Evolutionary conservation across 2,329 filamentous ascomycete species (phyloP).

Genomic region (Parastagonospora nodorum): DNA sequence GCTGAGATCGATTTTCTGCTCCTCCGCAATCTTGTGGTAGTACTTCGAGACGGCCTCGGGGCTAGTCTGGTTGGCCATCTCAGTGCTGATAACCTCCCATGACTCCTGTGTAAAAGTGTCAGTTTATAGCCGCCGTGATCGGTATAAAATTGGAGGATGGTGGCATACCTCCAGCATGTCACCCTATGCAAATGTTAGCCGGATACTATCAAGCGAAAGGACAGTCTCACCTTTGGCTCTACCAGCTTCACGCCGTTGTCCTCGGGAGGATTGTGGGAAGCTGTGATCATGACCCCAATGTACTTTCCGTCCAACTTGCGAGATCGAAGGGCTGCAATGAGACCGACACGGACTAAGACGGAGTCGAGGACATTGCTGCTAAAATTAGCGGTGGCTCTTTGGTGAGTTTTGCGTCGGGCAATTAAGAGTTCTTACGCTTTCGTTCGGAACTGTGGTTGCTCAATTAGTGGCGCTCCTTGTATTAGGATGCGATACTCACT

Average conservation of each 20-base stretch:
- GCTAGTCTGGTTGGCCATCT: constrained; percentile 80
- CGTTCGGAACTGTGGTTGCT: constrained; percentile 64
- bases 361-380: constrained; percentile 79
- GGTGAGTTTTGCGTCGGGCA: neutral
- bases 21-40: constrained; percentile 71
- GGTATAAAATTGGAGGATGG: neutral
- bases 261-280: constrained; percentile 67
- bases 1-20: constrained; percentile 66
- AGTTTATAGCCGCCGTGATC: constrained; percentile 13
- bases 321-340: constrained; percentile 86
- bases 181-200: constrained; percentile 58
- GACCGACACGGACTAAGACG: constrained; percentile 88
- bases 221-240: constrained; percentile 74
- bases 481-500: constrained; percentile 50
- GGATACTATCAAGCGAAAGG: neutral
- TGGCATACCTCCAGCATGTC: constrained; percentile 76
- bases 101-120: constrained; percentile 58
- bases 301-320: constrained; percentile 87
- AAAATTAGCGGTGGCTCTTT: constrained; percentile 23
- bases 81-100: constrained; percentile 89
- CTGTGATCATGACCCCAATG: constrained; percentile 83
- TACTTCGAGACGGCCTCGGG: constrained; percentile 76
- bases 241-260: constrained; percentile 79
- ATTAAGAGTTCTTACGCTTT: constrained; percentile 62
- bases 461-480: constrained; percentile 10